phyloP scores from a whole-genome alignment of 345 rosid species.

The Dimocarpus longan region DNA sequence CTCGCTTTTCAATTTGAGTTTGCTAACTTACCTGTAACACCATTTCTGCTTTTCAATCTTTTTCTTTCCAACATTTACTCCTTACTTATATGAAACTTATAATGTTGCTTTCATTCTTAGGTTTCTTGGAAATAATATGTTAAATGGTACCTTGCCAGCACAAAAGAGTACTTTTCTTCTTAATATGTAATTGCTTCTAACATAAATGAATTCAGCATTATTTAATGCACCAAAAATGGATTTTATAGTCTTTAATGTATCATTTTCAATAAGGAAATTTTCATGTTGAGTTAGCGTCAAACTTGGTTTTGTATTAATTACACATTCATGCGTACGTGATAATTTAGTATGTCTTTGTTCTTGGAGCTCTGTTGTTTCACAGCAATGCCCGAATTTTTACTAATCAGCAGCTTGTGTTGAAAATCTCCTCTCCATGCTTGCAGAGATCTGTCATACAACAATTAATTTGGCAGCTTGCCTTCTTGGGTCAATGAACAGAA shows the following conservation, averaged over 20 bases:
- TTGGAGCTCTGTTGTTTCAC: neutral
- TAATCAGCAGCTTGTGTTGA: constrained; percentile 6
- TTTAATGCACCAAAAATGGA: neutral
- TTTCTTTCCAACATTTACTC: constrained; percentile 2
- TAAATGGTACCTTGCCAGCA: constrained; percentile 59
- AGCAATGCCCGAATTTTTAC: neutral
- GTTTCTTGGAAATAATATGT: constrained; percentile 60
- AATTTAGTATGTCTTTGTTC: neutral
- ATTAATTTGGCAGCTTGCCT: constrained; percentile 64
- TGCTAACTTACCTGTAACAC: constrained; percentile 56
- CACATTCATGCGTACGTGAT: neutral
- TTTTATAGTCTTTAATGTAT: neutral
- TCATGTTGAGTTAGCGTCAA: too few relatives aligned
- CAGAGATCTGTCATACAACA: constrained; percentile 86
- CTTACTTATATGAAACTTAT: neutral
- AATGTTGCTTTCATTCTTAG: constrained; percentile 39
- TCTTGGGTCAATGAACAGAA: constrained; percentile 54
- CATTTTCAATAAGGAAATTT: neutral
- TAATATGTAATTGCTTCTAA: constrained; percentile 50
- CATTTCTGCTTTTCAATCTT: neutral
- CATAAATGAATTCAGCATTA: neutral
- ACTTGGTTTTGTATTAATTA: neutral
- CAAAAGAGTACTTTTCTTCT: constrained; percentile 45
- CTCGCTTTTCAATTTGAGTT: constrained; percentile 39
- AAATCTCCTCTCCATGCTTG: constrained; percentile 9